Evolutionary conservation across 495 filamentous ascomycete genomes (phyloP).

Genomic region (Trichoderma reesei): DNA sequence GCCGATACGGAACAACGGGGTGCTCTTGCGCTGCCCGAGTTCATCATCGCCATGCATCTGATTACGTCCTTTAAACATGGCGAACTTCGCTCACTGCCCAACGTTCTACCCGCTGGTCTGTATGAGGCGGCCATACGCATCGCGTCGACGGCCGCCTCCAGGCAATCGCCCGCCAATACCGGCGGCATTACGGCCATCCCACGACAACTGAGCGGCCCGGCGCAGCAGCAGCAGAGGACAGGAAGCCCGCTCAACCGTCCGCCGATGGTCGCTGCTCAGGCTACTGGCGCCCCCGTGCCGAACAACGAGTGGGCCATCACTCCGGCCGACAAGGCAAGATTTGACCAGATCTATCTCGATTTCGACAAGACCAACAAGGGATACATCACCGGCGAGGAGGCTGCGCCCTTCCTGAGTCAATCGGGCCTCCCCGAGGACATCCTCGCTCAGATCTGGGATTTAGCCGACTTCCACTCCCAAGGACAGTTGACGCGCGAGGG

Average conservation of each 20-base stretch:
- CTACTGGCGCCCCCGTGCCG: slow-evolving; percentile 44
- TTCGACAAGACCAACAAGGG: slow-evolving; percentile 72
- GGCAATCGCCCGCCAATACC: slow-evolving; percentile 28
- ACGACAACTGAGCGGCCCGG: slow-evolving; percentile 37
- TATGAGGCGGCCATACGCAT: slow-evolving; percentile 86
- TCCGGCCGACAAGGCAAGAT: slow-evolving; percentile 72
- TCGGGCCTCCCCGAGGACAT: slow-evolving; percentile 82
- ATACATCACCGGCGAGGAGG: slow-evolving; percentile 83
- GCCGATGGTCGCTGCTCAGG: slow-evolving; percentile 27
- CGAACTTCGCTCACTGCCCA: slow-evolving; percentile 66
- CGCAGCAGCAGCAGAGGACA: slow-evolving; percentile 38
- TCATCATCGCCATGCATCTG: slow-evolving; percentile 97
- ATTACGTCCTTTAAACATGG: slow-evolving; percentile 83
- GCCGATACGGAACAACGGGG: slow-evolving; percentile 89
- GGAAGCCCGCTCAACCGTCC: slow-evolving; percentile 61
- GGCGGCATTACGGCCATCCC: slow-evolving; percentile 33
- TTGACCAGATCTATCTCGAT: slow-evolving; percentile 72
- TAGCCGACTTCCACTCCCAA: slow-evolving; percentile 87
- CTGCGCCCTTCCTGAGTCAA: slow-evolving; percentile 89
- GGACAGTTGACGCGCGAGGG: slow-evolving; percentile 79
- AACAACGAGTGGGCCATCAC: slow-evolving; percentile 74
- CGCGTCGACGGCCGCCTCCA: slow-evolving; percentile 28
- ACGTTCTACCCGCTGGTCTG: slow-evolving; percentile 70
- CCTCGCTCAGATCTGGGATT: slow-evolving; percentile 94
- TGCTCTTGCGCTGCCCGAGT: slow-evolving; percentile 79